Base-by-base conservation (phyloP, 1,139 yeast genomes). In the Insectozyma bohioensis region DNA sequence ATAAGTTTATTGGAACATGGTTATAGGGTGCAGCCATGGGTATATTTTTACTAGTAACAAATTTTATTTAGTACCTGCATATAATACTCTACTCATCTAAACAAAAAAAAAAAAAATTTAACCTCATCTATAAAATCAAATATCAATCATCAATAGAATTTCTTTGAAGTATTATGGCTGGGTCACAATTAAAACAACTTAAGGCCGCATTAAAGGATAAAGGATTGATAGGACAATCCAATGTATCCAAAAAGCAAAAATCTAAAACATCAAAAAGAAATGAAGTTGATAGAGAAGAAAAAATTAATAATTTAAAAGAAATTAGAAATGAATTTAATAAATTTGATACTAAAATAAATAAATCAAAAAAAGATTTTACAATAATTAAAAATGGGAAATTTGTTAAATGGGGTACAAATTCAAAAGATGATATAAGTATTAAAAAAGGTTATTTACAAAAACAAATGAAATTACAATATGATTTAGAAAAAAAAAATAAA, bases 311-410 rank as follows among this genome's bases (percentile, higher is more conserved):
- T 9, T 57, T 92, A 15, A 56, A 63, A 12, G 72, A 72, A 37
- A 85, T 92, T 43, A 73, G 97, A 50, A 78, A 75, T 35, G 82
- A 87, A 47, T 90, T 90, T 67, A 90, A 87, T 58, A 94, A 94
- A 16, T 94, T 92, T 58, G 98, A 90, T 51, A 71, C 78, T 30
- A 83, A 85, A 48, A 68, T 78, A 28, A 82, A 82, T 41, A 71
- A 84, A 44, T 75, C 76, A 34, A 90, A 90, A 55, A 70, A 77
- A 43, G 81, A 78, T 43, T 85, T 78, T 32, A 70, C 79, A 11
- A 69, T 73, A 14, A 67, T 72, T 16, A 58, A 69, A 32, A 77
- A 78, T 0, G 75, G 81, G 10, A 67, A 72, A 36, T 67, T 70
- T 37, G 75, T 73, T 9, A 74, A 70, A 38, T 76, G 81, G 12